A percentile compares a stretch with the other conserved stretches of the same genome.
phyloP scores from a whole-genome alignment of 495 filamentous ascomycete species.

The Trypethelium eluteriae region DNA sequence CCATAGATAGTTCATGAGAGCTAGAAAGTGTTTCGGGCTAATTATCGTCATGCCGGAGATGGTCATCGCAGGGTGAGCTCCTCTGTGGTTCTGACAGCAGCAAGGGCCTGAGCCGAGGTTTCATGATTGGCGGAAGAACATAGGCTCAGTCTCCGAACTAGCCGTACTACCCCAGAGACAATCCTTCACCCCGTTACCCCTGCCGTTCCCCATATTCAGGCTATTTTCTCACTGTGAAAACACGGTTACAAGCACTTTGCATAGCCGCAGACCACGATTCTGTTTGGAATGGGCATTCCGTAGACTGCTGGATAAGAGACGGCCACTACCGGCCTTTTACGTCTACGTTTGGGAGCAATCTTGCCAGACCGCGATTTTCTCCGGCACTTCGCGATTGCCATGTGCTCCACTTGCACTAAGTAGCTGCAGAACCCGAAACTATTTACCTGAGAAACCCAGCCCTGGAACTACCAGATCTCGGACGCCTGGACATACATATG shows the following conservation, averaged over 20 bases:
- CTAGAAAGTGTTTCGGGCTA: not conserved
- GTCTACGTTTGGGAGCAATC: not conserved
- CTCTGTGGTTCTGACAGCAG: not conserved
- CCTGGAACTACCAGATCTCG: not conserved
- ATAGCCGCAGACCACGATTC: not conserved
- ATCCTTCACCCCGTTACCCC: not conserved
- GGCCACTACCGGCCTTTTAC: not conserved
- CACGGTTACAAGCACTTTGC: not conserved
- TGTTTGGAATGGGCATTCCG: not conserved
- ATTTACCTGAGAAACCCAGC: not conserved
- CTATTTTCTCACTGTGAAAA: not conserved
- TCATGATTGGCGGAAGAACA: slow-evolving; percentile 6
- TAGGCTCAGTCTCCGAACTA: not conserved
- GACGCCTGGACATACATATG: slow-evolving; percentile 2
- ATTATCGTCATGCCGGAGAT: too few relatives aligned
- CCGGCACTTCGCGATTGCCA: slow-evolving; percentile 6
- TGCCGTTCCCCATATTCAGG: slow-evolving; percentile 1
- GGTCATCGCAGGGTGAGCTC: not conserved
- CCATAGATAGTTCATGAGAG: too few relatives aligned
- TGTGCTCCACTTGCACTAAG: slow-evolving; percentile 10
- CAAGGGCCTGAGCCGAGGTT: not conserved
- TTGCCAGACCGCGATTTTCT: not conserved
- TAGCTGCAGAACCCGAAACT: slow-evolving; percentile 6
- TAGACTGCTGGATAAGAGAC: slow-evolving; percentile 3
- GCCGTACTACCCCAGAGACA: slow-evolving; percentile 4